Conservation (phyloP, 106 monocot genomes). For the Chionographis japonica region DNA sequence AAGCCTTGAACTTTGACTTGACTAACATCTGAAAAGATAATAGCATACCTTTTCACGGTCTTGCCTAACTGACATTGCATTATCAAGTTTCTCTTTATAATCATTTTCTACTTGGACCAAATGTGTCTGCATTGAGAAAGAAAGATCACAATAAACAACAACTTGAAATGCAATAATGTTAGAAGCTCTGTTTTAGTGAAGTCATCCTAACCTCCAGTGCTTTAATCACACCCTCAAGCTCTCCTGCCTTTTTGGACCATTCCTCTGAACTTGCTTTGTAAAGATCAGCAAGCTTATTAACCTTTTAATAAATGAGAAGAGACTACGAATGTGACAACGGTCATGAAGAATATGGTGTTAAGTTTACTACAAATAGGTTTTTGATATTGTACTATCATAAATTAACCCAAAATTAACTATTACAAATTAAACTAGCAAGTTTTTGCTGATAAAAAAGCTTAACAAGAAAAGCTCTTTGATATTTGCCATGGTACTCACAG, state of each 20-base stretch:
- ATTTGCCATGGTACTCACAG: slow-evolving; percentile 43
- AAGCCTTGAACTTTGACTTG: background rate
- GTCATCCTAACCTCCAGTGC: slow-evolving; percentile 69
- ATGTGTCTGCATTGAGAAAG: slow-evolving; percentile 53
- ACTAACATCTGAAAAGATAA: slow-evolving; percentile 1
- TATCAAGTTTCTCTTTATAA: slow-evolving; percentile 81
- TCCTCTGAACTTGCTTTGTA: slow-evolving; percentile 91
- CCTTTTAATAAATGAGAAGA: slow-evolving; percentile 27
- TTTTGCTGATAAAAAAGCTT: background rate
- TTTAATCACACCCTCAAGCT: slow-evolving; percentile 97
- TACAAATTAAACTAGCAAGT: too few species aligned
- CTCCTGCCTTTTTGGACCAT: slow-evolving; percentile 90
- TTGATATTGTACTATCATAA: too few species aligned
- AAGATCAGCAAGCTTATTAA: slow-evolving; percentile 80
- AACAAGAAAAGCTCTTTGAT: background rate
- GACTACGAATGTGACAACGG: too few species aligned
- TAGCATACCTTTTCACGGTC: slow-evolving; percentile 61
- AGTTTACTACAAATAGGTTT: background rate
- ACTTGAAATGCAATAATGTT: background rate
- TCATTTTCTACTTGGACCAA: slow-evolving; percentile 80
- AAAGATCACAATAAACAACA: slow-evolving; percentile 1
- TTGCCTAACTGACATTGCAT: slow-evolving; percentile 47
- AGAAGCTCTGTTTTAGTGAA: background rate
- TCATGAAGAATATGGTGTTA: background rate
- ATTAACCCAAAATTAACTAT: too few species aligned